Evolutionary conservation across 352 stramenopile species (phyloP).

Genomic region (Albugo candida): DNA sequence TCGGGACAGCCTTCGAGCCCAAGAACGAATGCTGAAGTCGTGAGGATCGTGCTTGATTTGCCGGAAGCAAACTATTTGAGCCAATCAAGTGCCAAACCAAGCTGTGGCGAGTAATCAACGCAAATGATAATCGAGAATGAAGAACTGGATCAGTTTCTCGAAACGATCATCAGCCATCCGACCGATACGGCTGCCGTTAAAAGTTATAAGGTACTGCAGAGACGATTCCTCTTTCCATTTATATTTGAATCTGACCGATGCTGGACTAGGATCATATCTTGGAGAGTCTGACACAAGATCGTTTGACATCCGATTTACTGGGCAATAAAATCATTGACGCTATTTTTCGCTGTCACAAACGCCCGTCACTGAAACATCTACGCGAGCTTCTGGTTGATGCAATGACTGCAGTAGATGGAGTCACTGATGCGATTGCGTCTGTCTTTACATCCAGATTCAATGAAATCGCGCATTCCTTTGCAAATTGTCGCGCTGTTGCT

Average conservation of each 20-base stretch:
- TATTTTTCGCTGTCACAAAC: conserved; percentile 29
- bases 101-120: too few species aligned
- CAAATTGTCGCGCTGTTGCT: conserved; percentile 23
- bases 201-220: background rate
- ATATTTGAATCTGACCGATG: background rate
- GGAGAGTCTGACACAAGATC: conserved; percentile 22
- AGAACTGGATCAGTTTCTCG: background rate
- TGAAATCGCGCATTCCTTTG: conserved; percentile 28
- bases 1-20: too few species aligned
- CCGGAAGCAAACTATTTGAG: too few species aligned
- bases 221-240: background rate
- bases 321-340: conserved; percentile 37
- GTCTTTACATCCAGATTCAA: conserved; percentile 22
- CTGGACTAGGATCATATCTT: background rate
- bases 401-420: conserved; percentile 15
- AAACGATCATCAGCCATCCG: background rate
- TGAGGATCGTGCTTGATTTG: too few species aligned
- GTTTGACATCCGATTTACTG: conserved; percentile 39
- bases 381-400: conserved; percentile 23
- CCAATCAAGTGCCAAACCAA: too few species aligned
- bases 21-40: too few species aligned
- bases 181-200: background rate
- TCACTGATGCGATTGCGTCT: conserved; percentile 25
- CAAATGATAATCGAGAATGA: background rate
- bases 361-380: conserved; percentile 31